A percentile compares a stretch with the other conserved stretches of the same genome.
Evolutionary conservation across 2,329 filamentous ascomycete genomes (phyloP).

Genomic region (Phialophora macrospora): DNA sequence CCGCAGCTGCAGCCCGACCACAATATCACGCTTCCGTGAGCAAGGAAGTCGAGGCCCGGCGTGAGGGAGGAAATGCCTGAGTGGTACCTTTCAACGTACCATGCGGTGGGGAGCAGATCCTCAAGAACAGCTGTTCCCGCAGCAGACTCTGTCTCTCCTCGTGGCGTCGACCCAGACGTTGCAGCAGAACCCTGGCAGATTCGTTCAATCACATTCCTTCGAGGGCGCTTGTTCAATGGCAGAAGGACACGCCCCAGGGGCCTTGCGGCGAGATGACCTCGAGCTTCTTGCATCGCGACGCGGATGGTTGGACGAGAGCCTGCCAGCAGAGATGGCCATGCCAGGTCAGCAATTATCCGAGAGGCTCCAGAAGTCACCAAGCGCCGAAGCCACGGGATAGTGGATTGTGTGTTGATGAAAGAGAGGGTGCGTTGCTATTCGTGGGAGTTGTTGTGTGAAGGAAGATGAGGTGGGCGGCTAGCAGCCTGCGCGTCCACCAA

Average conservation of each 20-base stretch:
- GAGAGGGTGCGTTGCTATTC: constrained; percentile 24
- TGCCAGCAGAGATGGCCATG: constrained; percentile 31
- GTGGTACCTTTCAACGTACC: constrained; percentile 16
- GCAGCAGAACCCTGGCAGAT: constrained; percentile 20
- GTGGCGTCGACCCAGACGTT: constrained; percentile 10
- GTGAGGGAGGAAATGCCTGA: constrained; percentile 12
- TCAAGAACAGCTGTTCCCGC: constrained; percentile 16
- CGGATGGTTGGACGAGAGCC: constrained; percentile 29
- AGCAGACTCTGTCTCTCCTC: not conserved
- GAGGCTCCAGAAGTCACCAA: constrained; percentile 23
- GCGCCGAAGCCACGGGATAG: constrained; percentile 29
- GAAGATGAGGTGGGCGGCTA: constrained; percentile 23
- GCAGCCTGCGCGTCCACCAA: constrained; percentile 6
- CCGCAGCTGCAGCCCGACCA: constrained; percentile 24
- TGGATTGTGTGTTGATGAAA: constrained; percentile 17
- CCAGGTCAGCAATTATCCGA: constrained; percentile 25
- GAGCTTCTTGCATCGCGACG: constrained; percentile 20
- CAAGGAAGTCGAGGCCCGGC: constrained; percentile 9
- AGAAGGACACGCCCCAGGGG: constrained; percentile 2
- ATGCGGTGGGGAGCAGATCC: constrained; percentile 8
- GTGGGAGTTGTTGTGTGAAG: constrained; percentile 20
- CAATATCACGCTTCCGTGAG: constrained; percentile 22
- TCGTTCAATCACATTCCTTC: constrained; percentile 26
- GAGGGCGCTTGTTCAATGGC: constrained; percentile 27
- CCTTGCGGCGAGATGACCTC: constrained; percentile 17